phyloP scores from a whole-genome alignment of 352 stramenopile species.

The Pythium sukuiense region DNA sequence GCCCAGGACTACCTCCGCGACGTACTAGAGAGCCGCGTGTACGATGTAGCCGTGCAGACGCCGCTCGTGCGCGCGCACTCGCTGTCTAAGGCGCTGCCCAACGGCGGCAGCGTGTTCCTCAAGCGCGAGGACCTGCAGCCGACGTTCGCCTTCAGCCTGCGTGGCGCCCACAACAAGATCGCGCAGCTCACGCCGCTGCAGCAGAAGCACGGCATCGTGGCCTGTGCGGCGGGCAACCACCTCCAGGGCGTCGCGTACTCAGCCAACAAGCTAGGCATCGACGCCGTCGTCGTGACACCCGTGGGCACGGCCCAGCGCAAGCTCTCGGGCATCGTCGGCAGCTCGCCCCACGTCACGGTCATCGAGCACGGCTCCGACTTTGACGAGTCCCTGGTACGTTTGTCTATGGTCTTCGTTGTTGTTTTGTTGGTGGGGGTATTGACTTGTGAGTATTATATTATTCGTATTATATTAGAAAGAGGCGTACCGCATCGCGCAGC shows the following conservation, averaged over 20 bases:
- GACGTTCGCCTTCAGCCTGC: slow-evolving; percentile 98
- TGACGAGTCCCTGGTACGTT: slow-evolving; percentile 87
- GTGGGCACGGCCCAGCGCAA: slow-evolving; percentile 94
- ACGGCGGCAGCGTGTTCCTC: slow-evolving; percentile 73
- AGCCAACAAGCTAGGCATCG: slow-evolving; percentile 90
- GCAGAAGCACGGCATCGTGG: slow-evolving; percentile 78
- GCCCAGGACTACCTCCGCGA: slow-evolving; percentile 78
- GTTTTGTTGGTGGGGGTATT: background rate
- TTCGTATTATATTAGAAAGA: slow-evolving; percentile 63
- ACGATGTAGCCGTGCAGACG: slow-evolving; percentile 80
- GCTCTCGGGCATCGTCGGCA: slow-evolving; percentile 50
- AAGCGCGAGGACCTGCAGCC: slow-evolving; percentile 98
- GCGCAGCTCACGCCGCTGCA: slow-evolving; percentile 86
- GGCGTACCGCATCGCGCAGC: slow-evolving; percentile 88
- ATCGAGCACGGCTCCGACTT: slow-evolving; percentile 96
- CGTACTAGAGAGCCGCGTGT: slow-evolving; percentile 81
- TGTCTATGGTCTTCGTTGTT: background rate
- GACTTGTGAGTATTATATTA: no score
- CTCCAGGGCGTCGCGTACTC: slow-evolving; percentile 95
- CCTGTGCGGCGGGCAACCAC: slow-evolving; percentile 93
- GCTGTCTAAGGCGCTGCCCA: slow-evolving; percentile 53
- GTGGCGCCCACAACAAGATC: slow-evolving; percentile 99
- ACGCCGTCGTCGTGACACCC: slow-evolving; percentile 97
- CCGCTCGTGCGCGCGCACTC: slow-evolving; percentile 59
- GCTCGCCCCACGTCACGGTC: slow-evolving; percentile 82